Evolutionary conservation across 2,329 filamentous ascomycete genomes (phyloP), one percentile per base, ranked within the genome.

Genomic region (Triangularia setosa): DNA sequence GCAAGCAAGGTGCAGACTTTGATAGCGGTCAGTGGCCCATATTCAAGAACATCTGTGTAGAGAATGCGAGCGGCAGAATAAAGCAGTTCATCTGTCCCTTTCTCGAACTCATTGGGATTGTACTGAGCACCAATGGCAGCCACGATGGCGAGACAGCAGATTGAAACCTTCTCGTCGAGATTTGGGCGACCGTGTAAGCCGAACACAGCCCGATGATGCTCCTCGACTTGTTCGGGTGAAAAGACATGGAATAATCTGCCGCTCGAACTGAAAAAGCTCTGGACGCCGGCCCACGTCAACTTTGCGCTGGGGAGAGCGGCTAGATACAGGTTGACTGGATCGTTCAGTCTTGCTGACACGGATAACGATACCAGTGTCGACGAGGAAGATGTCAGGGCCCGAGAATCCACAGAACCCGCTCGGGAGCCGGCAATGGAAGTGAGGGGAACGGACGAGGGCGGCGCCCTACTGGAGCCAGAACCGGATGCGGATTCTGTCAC

Each of bases 171-270:
- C 5, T 66, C 53, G 1, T 58, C 61, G 14, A 48, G 58, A 28
- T 65, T 55, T 4, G 61, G 61, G 5, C 58, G 54, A 18, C 69
- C 65, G 25, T 65, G 61, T 5, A 56, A 40, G 5, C 61, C 64
- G 53, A 71, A 73, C 0, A 73, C 68, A 8, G 60, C 25, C 9
- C 64, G 58, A 33, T 67, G 66, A 52, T 68, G 70, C 0, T 35
- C 23, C 2, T 64, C 33, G 6, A 70, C 63, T 54, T 76, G 71
- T 1, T 68, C 60, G 16, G 61, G 60, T 0, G 73, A 69, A 23
- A 74, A 76, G 52, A 74, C 69, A 23, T 74, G 72, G 24, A 75
- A 74, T 0, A 75, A 65, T 28, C 69, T 68, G 4, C 70, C 70
- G 18, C 66, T 70, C 23, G 65, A 70, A 23, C 59, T 64, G 66